phyloP scores from a whole-genome alignment of 2,329 filamentous ascomycete genomes.

The Paracamarosporium sp. region DNA sequence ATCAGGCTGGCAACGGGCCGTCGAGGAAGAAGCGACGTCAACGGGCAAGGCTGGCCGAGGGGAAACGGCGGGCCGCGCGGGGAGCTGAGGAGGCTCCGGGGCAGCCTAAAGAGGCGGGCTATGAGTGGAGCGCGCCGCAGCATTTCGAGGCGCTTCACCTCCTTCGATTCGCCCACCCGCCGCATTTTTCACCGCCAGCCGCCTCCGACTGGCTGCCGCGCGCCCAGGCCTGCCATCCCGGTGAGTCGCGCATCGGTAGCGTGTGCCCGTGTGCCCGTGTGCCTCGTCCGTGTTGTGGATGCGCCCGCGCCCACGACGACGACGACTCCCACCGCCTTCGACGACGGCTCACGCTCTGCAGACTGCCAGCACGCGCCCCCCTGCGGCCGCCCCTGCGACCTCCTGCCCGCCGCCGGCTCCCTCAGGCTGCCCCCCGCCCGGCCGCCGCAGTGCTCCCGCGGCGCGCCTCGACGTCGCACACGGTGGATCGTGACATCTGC shows the following conservation, averaged over 20 bases:
- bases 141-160: slow-evolving; percentile 2
- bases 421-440: neutral
- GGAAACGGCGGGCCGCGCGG: neutral
- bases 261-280: slow-evolving; percentile 8
- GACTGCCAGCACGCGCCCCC: slow-evolving; percentile 18
- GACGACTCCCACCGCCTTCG: neutral
- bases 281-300: too few relatives aligned
- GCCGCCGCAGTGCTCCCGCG: slow-evolving; percentile 1
- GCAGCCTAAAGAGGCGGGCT: neutral
- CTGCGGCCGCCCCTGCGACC: slow-evolving; percentile 3
- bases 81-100: neutral
- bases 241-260: slow-evolving; percentile 17
- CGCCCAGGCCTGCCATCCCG: slow-evolving; percentile 20
- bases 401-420: neutral
- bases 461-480: slow-evolving; percentile 21
- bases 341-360: slow-evolving; percentile 3
- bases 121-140: slow-evolving; percentile 12
- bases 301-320: neutral
- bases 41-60: neutral
- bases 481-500: slow-evolving; percentile 18
- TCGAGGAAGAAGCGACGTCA: neutral
- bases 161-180: slow-evolving; percentile 17
- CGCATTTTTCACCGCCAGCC: slow-evolving; percentile 10
- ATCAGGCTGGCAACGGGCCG: neutral
- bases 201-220: slow-evolving; percentile 20